A percentile compares a stretch with the other conserved stretches of the same genome.
phyloP scores from a whole-genome alignment of 768 basidiomycete species.

The Phaeolepiota aurea region DNA sequence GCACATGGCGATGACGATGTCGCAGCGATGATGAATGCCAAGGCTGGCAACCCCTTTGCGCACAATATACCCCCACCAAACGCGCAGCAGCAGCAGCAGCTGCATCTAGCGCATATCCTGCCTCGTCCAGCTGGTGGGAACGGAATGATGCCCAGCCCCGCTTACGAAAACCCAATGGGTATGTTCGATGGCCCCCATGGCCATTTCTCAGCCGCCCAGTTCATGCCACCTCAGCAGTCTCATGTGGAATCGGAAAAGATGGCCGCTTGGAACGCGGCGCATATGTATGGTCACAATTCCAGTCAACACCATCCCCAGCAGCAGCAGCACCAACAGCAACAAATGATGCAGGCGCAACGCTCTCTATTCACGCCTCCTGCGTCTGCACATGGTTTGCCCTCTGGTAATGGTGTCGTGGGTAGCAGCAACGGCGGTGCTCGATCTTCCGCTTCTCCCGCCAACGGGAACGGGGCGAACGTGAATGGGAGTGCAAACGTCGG shows the following conservation, averaged over 20 bases:
- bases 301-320: neutral
- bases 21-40: slow-evolving; percentile 8
- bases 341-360: slow-evolving; percentile 12
- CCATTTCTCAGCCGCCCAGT: slow-evolving; percentile 1
- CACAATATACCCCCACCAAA: slow-evolving; percentile 7
- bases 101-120: slow-evolving; percentile 9
- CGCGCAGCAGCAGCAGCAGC: slow-evolving; percentile 3
- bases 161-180: slow-evolving; percentile 7
- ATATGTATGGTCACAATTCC: slow-evolving; percentile 4
- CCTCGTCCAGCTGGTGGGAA: slow-evolving; percentile 8
- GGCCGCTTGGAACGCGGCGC: slow-evolving; percentile 13
- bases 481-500: neutral
- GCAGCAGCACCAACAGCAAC: slow-evolving; percentile 7
- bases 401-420: slow-evolving; percentile 5
- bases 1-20: slow-evolving; percentile 7
- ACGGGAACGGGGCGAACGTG: neutral
- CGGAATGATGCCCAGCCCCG: slow-evolving; percentile 10
- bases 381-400: slow-evolving; percentile 10
- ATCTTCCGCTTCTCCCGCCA: neutral
- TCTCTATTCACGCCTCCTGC: slow-evolving; percentile 16
- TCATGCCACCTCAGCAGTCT: slow-evolving; percentile 4
- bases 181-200: slow-evolving; percentile 13
- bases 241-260: slow-evolving; percentile 11
- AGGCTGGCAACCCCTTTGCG: slow-evolving; percentile 9
- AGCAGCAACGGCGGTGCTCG: slow-evolving; percentile 3